Base-by-base conservation (phyloP, 495 filamentous ascomycete genomes). In the Aspergillus homomorphus region DNA sequence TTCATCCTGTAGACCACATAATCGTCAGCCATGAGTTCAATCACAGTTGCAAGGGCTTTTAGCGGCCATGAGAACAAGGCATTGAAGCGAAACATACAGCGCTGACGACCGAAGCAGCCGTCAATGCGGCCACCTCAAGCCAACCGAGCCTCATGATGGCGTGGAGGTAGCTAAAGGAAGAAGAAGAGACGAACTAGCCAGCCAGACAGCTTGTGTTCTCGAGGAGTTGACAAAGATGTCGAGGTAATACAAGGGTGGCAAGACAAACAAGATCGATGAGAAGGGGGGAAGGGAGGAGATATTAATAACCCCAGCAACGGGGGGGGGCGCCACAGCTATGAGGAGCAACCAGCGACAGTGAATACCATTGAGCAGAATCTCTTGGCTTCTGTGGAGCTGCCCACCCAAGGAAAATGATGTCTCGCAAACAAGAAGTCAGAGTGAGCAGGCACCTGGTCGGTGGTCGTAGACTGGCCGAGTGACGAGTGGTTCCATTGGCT, bases 71-170 rank as follows among this genome's bases (percentile, higher is more conserved):
- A 44, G 4, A 18, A 44, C 10, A 52, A n/a, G 42, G 41, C 16
- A 18, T 16, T 12, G 20, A 44, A 21, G 38, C 24, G 4, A 38
- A 52, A 77, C 73, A 64, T 71, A 62, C 48, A 52, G 73, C 76
- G 60, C 62, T 70, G 30, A 66, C 74, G 33, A 74, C 70, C 16
- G 73, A 73, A 45, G 71, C 72, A 50, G 70, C 69, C 52, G 71
- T 61, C 56, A 76, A 56, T 33, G 63, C 66, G 33, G 63, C 66
- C 5, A 65, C 68, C 66, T 76, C 70, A 20, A 77, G 28, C 72
- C 66, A 76, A 59, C 66, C 60, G 56, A 76, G 62, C 69, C 68
- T 77, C 76, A 78, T 78, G 50, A 53, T 66, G 66, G 61, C 58
- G 44, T 56, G 43, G 23, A 51, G 22, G 53, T 33, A 50, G 62